Evolutionary conservation across 768 basidiomycete genomes (phyloP), one percentile per base, ranked within the genome.

Genomic region (Boletus subcaerulescens): DNA sequence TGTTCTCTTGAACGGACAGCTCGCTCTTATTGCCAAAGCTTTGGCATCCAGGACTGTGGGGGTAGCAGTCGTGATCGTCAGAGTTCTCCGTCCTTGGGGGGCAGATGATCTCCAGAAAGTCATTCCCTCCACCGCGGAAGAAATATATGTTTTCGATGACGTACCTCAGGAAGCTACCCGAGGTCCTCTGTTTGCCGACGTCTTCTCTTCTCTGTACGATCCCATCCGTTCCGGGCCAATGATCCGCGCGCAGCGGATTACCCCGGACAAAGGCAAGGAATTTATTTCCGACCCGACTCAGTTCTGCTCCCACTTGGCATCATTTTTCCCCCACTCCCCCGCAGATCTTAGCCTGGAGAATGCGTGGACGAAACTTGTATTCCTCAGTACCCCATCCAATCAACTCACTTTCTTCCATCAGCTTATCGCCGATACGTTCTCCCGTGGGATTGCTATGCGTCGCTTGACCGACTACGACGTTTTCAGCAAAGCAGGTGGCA

Each of bases 41-140:
- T 67, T 84, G 12, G 77, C 79, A 13, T 57, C 66, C 38, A 71
- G 67, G 38, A 62, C 70, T 1, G 58, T 74, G 10, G 82, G 84
- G 12, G 69, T 92, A 11, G 91, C 85, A 3, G 77, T 87, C 1
- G 75, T 94, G 52, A 71, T 80, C 43, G 86, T 93, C 49, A 86
- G 89, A 58, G 85, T 91, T n/a, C 77, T 92, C 49, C 83, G 89
- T 45, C 90, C 93, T 22, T 94, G 93, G 93, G 76, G 82, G 63
- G 83, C 85, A 55, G 74, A 76, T 18, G 79, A 81, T n/a, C 76
- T 96, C 56, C 78, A 76, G 58, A 68, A 65, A 14, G 70, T 79
- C 24, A 65, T 95, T 33, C 93, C 93, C 7, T 48, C 75, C 7
- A 80, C 80, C 15, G 85, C 77, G 20, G 77, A 73, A 62, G 72